Evolutionary conservation across 805 yeast genomes (phyloP).

Genomic region (Candida xiaguanensis): DNA sequence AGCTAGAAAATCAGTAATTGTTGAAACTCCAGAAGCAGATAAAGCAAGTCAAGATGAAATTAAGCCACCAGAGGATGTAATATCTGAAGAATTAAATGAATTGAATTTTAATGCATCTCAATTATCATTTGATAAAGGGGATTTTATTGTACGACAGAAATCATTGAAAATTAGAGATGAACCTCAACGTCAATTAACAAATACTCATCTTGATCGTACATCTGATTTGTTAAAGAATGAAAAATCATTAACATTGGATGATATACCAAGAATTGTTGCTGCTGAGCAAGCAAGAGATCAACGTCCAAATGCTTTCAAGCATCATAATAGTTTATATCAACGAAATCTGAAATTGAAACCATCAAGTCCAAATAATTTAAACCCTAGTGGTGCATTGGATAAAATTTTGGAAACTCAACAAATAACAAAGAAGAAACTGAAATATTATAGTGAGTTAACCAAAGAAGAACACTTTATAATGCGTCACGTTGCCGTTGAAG

Average conservation of each 20-base stretch:
- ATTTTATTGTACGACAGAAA: constrained; percentile 20
- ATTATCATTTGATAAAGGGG: constrained; percentile 13
- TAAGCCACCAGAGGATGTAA: constrained; percentile 10
- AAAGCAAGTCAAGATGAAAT: constrained; percentile 21
- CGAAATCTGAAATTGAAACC: constrained; percentile 18
- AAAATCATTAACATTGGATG: constrained; percentile 86
- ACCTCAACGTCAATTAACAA: constrained; percentile 32
- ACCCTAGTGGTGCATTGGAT: constrained; percentile 11
- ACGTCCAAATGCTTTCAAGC: constrained; percentile 88
- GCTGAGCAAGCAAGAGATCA: constrained; percentile 94
- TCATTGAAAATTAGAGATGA: constrained; percentile 32
- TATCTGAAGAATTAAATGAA: constrained; percentile 12
- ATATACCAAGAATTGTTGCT: constrained; percentile 94
- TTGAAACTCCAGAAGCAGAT: constrained; percentile 59
- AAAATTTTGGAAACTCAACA: constrained; percentile 5
- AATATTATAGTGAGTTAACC: constrained; percentile 63
- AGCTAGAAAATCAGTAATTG: constrained; percentile 61
- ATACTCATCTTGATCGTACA: constrained; percentile 52
- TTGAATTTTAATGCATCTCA: constrained; percentile 8
- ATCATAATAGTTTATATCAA: constrained; percentile 53
- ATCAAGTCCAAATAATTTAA: background rate
- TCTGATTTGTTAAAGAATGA: constrained; percentile 73
- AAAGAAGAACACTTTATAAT: constrained; percentile 55
- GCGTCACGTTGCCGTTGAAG: constrained; percentile 57
- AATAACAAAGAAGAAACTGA: constrained; percentile 18